Conservation (phyloP, 805 yeast genomes). For the Sugiyamaella smithiae region DNA sequence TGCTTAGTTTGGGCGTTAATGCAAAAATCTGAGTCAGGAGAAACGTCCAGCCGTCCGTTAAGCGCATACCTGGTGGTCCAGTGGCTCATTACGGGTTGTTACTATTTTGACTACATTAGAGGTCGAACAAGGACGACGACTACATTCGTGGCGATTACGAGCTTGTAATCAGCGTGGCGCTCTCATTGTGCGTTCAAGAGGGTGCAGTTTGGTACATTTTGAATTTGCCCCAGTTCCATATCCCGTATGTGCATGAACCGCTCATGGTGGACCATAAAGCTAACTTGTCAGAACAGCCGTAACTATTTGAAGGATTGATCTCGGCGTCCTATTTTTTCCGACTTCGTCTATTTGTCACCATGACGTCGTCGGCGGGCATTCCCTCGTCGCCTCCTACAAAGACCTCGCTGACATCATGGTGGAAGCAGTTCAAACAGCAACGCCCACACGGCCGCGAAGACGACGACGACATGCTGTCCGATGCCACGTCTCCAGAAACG, state of each 20-base stretch:
- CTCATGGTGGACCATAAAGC: no score
- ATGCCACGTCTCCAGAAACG: slow-evolving; percentile 1
- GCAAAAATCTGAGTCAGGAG: no score
- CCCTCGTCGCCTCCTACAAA: slow-evolving; percentile 33
- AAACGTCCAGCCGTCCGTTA: no score
- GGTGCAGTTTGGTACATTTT: no score
- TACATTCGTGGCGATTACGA: no score
- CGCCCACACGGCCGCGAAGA: slow-evolving; percentile 4
- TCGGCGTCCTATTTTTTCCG: background rate
- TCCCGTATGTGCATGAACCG: no score
- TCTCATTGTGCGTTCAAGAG: no score
- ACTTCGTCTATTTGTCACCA: background rate
- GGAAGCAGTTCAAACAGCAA: slow-evolving; percentile 41
- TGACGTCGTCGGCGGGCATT: background rate
- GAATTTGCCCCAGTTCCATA: no score
- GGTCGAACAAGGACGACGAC: no score
- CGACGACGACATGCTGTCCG: slow-evolving; percentile 6
- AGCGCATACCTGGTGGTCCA: background rate
- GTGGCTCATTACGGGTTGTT: background rate
- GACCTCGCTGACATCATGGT: slow-evolving; percentile 40
- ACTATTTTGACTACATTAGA: slow-evolving; percentile 1
- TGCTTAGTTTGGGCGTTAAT: no score
- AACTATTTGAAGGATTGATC: background rate
- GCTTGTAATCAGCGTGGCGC: no score
- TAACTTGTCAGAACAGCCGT: no score